phyloP scores from a whole-genome alignment of 1,139 yeast species.

The Hansenula lynferdii region DNA sequence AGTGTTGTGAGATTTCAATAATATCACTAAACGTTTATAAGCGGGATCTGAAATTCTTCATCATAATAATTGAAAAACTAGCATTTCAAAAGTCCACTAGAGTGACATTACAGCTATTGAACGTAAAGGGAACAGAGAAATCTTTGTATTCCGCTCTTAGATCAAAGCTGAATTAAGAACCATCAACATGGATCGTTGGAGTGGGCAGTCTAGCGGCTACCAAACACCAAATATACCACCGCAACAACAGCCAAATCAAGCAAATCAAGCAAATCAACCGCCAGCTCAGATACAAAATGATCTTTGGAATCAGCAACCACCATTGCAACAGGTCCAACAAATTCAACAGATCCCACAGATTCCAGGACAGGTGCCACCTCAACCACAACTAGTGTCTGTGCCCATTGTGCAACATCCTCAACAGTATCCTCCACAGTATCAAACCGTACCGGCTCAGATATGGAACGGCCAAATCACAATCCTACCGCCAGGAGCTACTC shows the following conservation, averaged over 20 bases:
- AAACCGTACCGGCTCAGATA: background rate
- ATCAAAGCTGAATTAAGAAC: no score
- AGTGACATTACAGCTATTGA: no score
- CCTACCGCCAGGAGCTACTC: background rate
- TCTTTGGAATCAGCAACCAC: background rate
- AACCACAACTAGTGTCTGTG: background rate
- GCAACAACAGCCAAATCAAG: background rate
- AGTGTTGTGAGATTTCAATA: no score
- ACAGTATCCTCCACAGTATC: background rate
- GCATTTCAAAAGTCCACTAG: no score
- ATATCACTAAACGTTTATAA: no score
- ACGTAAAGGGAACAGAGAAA: no score
- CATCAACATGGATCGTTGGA: background rate
- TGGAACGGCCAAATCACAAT: conserved; percentile 1
- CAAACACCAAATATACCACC: background rate
- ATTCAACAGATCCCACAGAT: background rate
- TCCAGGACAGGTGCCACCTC: background rate
- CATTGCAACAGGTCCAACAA: background rate
- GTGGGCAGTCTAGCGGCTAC: background rate
- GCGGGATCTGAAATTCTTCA: no score
- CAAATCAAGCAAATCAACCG: background rate
- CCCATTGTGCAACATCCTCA: background rate
- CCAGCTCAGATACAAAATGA: background rate
- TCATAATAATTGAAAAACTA: no score
- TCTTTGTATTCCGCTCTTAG: no score